These are phyloP conservation scores for Naganishia sp. DNA, from an alignment of 1,284 basidiomycete genomes.

Conservation along the genomic window DNA sequence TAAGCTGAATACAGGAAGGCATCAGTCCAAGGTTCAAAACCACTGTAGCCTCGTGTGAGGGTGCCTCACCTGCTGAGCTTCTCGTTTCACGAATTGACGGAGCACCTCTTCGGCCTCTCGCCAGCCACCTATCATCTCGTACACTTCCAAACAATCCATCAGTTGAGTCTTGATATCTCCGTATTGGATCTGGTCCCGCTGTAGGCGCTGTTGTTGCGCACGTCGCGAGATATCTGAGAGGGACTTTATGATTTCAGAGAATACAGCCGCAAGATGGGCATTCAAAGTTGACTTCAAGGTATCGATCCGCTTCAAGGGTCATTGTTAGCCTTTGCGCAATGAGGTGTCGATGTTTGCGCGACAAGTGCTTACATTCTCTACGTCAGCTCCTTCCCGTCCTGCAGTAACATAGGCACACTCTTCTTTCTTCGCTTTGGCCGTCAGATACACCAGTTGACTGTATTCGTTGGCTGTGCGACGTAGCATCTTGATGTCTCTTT, in stretches of 20 bases:
- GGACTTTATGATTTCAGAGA: conserved; percentile 59
- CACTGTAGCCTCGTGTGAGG: neutral
- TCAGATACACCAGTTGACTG: conserved; percentile 86
- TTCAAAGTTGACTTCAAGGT: conserved; percentile 76
- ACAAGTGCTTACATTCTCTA: conserved; percentile 73
- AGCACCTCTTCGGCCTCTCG: conserved; percentile 82
- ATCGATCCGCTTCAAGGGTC: conserved; percentile 68
- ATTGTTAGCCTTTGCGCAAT: conserved; percentile 8
- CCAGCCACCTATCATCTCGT: conserved; percentile 78
- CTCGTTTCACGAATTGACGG: conserved; percentile 66
- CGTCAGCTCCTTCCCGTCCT: conserved; percentile 52
- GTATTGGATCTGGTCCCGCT: neutral
- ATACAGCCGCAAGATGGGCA: conserved; percentile 77
- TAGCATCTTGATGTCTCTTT: conserved; percentile 64
- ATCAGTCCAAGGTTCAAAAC: neutral
- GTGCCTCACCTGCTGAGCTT: conserved; percentile 68
- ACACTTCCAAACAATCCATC: conserved; percentile 76
- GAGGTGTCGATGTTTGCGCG: too few species aligned
- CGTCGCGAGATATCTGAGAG: conserved; percentile 53
- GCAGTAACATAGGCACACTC: conserved; percentile 71
- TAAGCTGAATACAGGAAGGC: neutral
- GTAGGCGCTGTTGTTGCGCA: neutral
- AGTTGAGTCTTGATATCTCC: conserved; percentile 58
- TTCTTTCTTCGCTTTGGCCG: conserved; percentile 73
- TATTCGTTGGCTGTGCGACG: conserved; percentile 85